Percentiles rank a stretch among this genome's conserved stretches.
phyloP scores from a whole-genome alignment of 108 stramenopile genomes.

The Licmophora abbreviata region DNA sequence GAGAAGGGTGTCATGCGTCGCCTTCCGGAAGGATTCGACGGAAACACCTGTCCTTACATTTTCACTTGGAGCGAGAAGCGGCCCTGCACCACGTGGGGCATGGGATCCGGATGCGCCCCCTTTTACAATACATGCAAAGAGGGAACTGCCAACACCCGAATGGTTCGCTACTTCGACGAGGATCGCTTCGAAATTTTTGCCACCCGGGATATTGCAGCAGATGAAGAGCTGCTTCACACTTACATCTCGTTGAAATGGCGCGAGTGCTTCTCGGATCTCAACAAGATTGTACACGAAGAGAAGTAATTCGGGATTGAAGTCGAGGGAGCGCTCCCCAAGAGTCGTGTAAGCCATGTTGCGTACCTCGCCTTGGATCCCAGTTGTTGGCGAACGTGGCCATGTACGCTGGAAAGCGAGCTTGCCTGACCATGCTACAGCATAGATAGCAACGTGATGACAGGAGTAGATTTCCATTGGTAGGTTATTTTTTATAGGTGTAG shows the following conservation, averaged over 20 bases:
- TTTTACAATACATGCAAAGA: slow-evolving; percentile 66
- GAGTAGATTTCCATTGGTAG: too few species aligned
- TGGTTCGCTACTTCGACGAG: slow-evolving; percentile 65
- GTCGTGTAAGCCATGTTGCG: too few species aligned
- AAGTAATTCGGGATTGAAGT: too few species aligned
- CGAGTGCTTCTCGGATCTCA: slow-evolving; percentile 53
- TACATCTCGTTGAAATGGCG: slow-evolving; percentile 69
- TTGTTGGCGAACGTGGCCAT: too few species aligned
- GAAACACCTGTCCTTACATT: slow-evolving; percentile 62
- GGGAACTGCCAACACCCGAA: slow-evolving; percentile 58
- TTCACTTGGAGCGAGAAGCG: slow-evolving; percentile 66
- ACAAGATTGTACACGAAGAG: slow-evolving; percentile 59
- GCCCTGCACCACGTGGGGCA: slow-evolving; percentile 67
- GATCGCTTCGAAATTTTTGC: slow-evolving; percentile 62
- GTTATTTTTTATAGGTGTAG: too few species aligned
- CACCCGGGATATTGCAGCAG: slow-evolving; percentile 51
- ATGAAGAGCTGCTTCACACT: slow-evolving; percentile 65
- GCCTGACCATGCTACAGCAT: too few species aligned
- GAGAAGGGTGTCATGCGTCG: slow-evolving; percentile 72
- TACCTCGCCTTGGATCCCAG: too few species aligned
- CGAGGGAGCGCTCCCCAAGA: too few species aligned
- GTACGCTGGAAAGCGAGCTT: too few species aligned
- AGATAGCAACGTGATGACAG: too few species aligned
- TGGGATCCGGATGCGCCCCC: slow-evolving; percentile 63
- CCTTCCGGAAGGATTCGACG: slow-evolving; percentile 69